Base-by-base conservation (phyloP, 768 basidiomycete genomes). In the Lactarius trivialis region DNA sequence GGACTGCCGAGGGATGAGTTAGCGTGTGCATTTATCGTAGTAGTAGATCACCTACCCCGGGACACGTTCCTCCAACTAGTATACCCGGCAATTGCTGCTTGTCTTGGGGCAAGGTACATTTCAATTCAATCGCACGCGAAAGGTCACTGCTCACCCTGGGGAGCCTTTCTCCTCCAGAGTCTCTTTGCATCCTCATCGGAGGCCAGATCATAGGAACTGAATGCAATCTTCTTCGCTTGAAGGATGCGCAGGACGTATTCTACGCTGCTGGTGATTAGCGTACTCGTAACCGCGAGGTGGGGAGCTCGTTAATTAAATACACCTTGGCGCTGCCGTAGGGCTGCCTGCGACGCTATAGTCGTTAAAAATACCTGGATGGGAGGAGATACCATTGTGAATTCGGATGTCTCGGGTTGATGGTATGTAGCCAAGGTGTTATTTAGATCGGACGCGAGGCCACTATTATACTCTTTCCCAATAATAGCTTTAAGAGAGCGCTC, bases 1-100 rank as follows among this genome's bases (percentile, higher is more conserved):
- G 48, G 83, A 81, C 90, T 91, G 61, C 50, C 43, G 14, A n/a
- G 11, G 24, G 56, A 43, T 39, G 19, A 34, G 55, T 49, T 33
- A 69, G 58, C n/a, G 17, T 61, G 39, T 2, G 15, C 43, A 15
- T 63, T 55, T 30, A 48, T 33, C 8, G 43, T 39, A 30, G 55
- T 30, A n/a, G 64, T 36, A 50, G 52, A 60, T 65, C 55, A 64
- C 51, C 65, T 75, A 93, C 91, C 32, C 91, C 91, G 53, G 85
- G 85, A 70, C 82, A 93, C 60, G 77, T 80, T 39, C 83, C 83
- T 4, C 91, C 91, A 39, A 93, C 81, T 7, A 93, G 82, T 45
- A 93, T 85, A 3, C 91, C 92, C 26, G 91, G 91, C 4, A 93
- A 77, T 67, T 90, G 89, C 66, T 90, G 89, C 67, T 92, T 91